Conservation (phyloP, 495 filamentous ascomycete genomes). For the Aspergillus nidulans region DNA sequence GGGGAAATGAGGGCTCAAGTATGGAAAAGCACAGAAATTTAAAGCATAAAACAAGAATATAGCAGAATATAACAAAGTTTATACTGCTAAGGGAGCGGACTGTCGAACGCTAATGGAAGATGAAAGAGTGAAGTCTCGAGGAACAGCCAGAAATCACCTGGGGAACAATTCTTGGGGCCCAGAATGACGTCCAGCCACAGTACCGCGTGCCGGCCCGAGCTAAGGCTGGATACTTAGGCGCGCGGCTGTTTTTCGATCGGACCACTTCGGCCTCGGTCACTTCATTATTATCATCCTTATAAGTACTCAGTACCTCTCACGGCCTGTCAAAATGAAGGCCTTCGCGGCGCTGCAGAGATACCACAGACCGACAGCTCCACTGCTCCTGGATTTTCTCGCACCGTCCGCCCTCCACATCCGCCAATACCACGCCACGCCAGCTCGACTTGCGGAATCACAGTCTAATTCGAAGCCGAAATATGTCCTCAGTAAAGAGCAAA, state of each 20-base stretch:
- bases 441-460: conserved; percentile 2
- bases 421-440: conserved; percentile 30
- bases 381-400: conserved; percentile 42
- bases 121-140: conserved; percentile 12
- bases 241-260: conserved; percentile 17
- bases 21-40: conserved; percentile 9
- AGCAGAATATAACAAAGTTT: background rate
- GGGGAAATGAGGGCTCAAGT: background rate
- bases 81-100: background rate
- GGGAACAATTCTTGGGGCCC: conserved; percentile 4
- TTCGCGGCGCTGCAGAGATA: conserved; percentile 17
- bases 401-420: conserved; percentile 28
- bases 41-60: background rate
- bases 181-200: conserved; percentile 25
- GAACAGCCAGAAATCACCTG: conserved; percentile 9
- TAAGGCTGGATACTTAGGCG: conserved; percentile 13
- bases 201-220: conserved; percentile 16
- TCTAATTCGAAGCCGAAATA: conserved; percentile 42
- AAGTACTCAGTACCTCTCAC: background rate
- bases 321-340: conserved; percentile 5
- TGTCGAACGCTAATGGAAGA: conserved; percentile 11
- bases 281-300: background rate
- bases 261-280: conserved; percentile 12
- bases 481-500: conserved; percentile 65
- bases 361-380: conserved; percentile 17